Evolutionary conservation across 129 eudicot species (phyloP).

Genomic region (Saussurea involucrata): DNA sequence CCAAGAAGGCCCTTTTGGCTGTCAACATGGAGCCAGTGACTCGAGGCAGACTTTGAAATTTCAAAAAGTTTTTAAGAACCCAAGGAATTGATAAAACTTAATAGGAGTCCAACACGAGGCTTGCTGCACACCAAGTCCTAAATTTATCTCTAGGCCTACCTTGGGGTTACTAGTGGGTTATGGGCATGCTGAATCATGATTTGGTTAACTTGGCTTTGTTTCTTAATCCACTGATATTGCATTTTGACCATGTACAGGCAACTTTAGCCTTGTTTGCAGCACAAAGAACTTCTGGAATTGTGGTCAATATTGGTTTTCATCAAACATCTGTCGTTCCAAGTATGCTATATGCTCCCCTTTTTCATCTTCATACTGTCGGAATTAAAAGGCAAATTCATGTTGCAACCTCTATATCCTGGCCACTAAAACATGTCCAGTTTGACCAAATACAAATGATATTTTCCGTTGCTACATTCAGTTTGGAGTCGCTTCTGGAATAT

Average conservation of each 20-base stretch:
- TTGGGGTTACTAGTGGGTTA: not conserved
- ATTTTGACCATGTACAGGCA: slow-evolving; percentile 52
- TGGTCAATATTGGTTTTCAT: slow-evolving; percentile 88
- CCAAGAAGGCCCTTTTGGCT: no score
- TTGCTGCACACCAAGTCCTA: no score
- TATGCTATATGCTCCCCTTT: slow-evolving; percentile 30
- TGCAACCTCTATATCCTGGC: not conserved
- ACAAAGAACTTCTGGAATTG: slow-evolving; percentile 80
- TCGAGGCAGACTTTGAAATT: no score
- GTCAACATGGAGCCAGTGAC: no score
- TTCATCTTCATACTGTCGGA: not conserved
- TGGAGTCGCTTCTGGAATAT: not conserved
- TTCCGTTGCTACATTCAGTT: not conserved
- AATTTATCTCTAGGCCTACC: not conserved
- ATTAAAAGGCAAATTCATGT: not conserved
- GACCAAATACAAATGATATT: slow-evolving; percentile 2
- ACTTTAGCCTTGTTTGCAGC: slow-evolving; percentile 89
- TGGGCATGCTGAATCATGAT: not conserved
- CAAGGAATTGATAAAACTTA: no score
- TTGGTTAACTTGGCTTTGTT: not conserved
- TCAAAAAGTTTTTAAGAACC: no score
- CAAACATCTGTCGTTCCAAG: slow-evolving; percentile 95
- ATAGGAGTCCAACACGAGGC: no score
- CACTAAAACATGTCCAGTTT: not conserved
- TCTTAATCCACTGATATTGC: slow-evolving; percentile 19